These are phyloP conservation scores for Fennellomyces sp. DNA, from an alignment of 371 early-diverging fungal genomes.

Conservation along the genomic window DNA sequence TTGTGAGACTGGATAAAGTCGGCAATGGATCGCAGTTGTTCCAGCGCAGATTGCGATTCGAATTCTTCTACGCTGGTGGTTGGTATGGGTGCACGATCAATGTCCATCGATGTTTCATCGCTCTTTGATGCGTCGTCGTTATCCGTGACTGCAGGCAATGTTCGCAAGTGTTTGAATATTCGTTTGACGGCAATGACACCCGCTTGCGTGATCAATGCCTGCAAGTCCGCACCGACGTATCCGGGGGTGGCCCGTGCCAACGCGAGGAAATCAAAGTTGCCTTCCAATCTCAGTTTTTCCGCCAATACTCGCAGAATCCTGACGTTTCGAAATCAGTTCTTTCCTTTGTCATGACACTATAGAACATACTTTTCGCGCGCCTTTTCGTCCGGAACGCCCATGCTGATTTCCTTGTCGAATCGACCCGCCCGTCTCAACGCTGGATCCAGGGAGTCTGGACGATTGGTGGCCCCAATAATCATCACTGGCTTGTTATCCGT, in stretches of 20 bases:
- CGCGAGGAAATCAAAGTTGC: slow-evolving; percentile 85
- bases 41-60: slow-evolving; percentile 54
- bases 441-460: slow-evolving; percentile 97
- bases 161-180: slow-evolving; percentile 79
- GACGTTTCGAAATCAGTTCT: background rate
- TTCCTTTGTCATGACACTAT: background rate
- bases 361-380: slow-evolving; percentile 80
- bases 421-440: slow-evolving; percentile 98
- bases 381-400: slow-evolving; percentile 97
- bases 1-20: slow-evolving; percentile 73
- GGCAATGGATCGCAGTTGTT: slow-evolving; percentile 73
- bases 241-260: slow-evolving; percentile 97
- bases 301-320: slow-evolving; percentile 93
- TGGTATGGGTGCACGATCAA: slow-evolving; percentile 43
- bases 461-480: slow-evolving; percentile 99
- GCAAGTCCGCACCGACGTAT: slow-evolving; percentile 99
- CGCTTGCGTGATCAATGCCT: slow-evolving; percentile 96
- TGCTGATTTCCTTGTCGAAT: slow-evolving; percentile 98
- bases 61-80: slow-evolving; percentile 57
- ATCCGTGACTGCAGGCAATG: background rate
- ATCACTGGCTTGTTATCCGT: slow-evolving; percentile 90
- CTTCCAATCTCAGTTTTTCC: slow-evolving; percentile 83
- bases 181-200: slow-evolving; percentile 95
- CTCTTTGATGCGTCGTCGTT: slow-evolving; percentile 21
- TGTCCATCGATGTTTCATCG: slow-evolving; percentile 32